Evolutionary conservation across 306 rosid genomes (phyloP), one percentile per base, ranked within the genome.

Genomic region (Cucurbita moschata): DNA sequence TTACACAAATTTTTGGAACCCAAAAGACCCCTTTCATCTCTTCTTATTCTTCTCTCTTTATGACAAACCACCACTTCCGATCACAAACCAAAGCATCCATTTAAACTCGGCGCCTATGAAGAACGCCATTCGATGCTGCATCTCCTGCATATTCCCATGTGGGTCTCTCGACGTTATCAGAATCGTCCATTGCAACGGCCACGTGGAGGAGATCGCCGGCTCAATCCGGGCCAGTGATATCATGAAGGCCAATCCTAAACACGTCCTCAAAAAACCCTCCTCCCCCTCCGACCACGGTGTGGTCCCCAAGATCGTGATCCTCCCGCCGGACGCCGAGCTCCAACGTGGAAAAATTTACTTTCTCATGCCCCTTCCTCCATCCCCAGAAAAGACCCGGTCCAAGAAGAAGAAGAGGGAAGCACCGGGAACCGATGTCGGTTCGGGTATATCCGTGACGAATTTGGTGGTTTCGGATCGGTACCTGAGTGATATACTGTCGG

Each of bases 331-430:
- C 11, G 97, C 98, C 0, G 86, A 87, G 38, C 98, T 94, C 56
- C 90, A 87, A 35, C 96, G 97, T 0, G 98, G 98, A 15, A 94
- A 90, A 89, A 94, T 94, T 85, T 94, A 94, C 96, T 94, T 94
- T 80, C 98, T 94, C 71, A 94, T 89, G 88, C 97, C 96, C 0
- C 73, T 82, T 12, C 93, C 96, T 5, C 69, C 86, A 0, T 14
- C 65, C 0, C 82, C 85, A 0, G 84, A 77, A 9, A 84, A 89
- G 15, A 46, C 76, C 50, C 71, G 47, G 26, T 54, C 75, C 77
- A 87, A 83, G 82, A 75, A 80, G 80, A 76, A 84, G 73, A 72
- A 83, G 68, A 16, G 19, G 61, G 39, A 23, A 16, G 14, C 8
- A 21, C 54, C 72, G 18, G 59, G 37, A 5, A 74, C 14, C 40